Percentiles rank a stretch among this genome's conserved stretches.
Conservation (phyloP, 108 stramenopile genomes). For the Nitzschia inconspicua region DNA sequence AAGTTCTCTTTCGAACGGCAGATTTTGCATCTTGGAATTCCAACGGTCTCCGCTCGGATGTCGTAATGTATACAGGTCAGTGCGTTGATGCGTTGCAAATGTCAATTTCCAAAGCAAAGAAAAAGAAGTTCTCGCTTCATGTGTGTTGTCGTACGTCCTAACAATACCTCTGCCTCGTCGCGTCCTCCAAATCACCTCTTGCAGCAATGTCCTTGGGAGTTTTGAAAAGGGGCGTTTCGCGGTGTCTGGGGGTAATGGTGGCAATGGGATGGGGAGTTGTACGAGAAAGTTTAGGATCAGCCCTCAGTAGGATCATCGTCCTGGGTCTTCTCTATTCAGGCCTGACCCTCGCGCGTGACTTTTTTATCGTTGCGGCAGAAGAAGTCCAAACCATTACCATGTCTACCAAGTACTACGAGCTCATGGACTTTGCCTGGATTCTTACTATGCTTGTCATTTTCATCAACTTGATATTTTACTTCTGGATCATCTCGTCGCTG, state of each 20-base stretch:
- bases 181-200: background rate
- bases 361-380: constrained; percentile 54
- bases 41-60: constrained; percentile 48
- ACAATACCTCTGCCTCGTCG: background rate
- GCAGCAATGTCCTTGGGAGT: constrained; percentile 58
- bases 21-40: constrained; percentile 73
- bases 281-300: constrained; percentile 51
- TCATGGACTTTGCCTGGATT: constrained; percentile 54
- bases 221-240: constrained; percentile 58
- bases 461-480: constrained; percentile 64
- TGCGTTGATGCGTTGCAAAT: background rate
- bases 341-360: constrained; percentile 47
- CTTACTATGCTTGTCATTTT: constrained; percentile 40
- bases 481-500: constrained; percentile 71
- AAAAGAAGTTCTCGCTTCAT: background rate
- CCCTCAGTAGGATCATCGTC: constrained; percentile 52
- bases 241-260: constrained; percentile 70
- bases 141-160: background rate
- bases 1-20: constrained; percentile 52
- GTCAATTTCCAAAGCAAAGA: background rate
- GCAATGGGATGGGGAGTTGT: constrained; percentile 81
- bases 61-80: constrained; percentile 53
- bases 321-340: constrained; percentile 65
- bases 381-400: constrained; percentile 47
- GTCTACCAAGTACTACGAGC: constrained; percentile 39